Base-by-base conservation (phyloP, 2,329 filamentous ascomycete species). In the Penicillium olsonii region DNA sequence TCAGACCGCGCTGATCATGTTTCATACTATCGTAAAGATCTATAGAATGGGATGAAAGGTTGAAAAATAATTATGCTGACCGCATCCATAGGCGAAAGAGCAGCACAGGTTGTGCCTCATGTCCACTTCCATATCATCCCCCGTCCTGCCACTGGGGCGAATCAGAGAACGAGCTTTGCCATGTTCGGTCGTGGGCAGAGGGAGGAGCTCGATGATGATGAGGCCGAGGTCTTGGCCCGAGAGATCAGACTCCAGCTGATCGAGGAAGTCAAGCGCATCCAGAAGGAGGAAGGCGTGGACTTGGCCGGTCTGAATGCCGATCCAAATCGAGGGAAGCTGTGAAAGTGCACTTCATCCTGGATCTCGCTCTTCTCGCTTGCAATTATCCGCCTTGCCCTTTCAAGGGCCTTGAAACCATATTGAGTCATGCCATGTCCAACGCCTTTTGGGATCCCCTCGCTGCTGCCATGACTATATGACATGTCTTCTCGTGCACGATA, bases 51-150 rank as follows among this genome's bases (percentile, higher is more conserved):
- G 15, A 42, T 37, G 15, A 24, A 22, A 18, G n/a, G n/a, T n/a
- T n/a, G n/a, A n/a, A n/a, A n/a, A n/a, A n/a, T n/a, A n/a, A n/a
- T n/a, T n/a, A n/a, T n/a, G n/a, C n/a, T n/a, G n/a, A n/a, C n/a
- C n/a, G n/a, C n/a, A n/a, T n/a, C n/a, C n/a, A 48, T 58, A 84
- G 83, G 92, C 14, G 85, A 85, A 3, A 84, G 90, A 26, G 92
- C 92, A 2, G 91, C 91, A 2, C 92, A 97, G 74, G 90, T 96
- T 14, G 91, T 97, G 2, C 87, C 88, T 18, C 92, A 97, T 70
- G 87, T 95, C 41, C 92, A 99, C 70, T 97, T 95, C 68, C 94
- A 99, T 63, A 81, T 97, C 44, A 95, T 99, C 27, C 92, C 92
- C 0, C 77, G 92, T 31, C 91, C 92, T 38, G 66, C 71, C 2